phyloP scores from a whole-genome alignment of 2,329 filamentous ascomycete genomes.

The Talaromyces verruculosus region DNA sequence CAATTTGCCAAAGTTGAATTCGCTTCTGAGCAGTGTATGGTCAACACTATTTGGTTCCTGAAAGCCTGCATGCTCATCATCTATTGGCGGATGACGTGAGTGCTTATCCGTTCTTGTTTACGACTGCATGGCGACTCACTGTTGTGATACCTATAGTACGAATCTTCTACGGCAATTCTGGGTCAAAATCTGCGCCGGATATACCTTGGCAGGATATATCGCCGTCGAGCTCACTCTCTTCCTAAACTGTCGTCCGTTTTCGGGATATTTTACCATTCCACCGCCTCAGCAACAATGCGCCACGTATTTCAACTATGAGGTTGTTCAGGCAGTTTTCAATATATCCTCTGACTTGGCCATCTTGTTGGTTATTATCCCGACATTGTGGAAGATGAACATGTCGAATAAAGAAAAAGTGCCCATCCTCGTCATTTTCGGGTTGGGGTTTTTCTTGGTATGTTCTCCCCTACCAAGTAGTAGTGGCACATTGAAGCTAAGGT shows the following conservation, averaged over 20 bases:
- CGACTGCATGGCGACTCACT: constrained; percentile 22
- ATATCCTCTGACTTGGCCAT: constrained; percentile 44
- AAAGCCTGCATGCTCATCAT: constrained; percentile 55
- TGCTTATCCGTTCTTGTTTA: neutral
- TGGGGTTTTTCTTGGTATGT: constrained; percentile 39
- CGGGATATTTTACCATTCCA: constrained; percentile 53
- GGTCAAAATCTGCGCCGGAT: constrained; percentile 44
- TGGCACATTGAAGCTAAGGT: constrained; percentile 6
- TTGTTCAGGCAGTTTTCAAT: constrained; percentile 48
- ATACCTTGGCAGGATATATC: constrained; percentile 47
- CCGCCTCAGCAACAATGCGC: constrained; percentile 41
- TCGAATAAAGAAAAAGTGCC: constrained; percentile 37
- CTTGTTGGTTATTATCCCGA: constrained; percentile 41
- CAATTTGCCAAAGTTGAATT: constrained; percentile 19
- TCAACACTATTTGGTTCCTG: constrained; percentile 20
- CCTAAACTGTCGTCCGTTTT: constrained; percentile 53
- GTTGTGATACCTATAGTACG: neutral
- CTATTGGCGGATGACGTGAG: constrained; percentile 47
- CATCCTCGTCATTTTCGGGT: constrained; percentile 37
- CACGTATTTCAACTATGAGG: constrained; percentile 43
- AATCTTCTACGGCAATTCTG: constrained; percentile 37
- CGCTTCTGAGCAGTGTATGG: constrained; percentile 22
- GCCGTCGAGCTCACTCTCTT: constrained; percentile 51
- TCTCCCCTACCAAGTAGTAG: neutral
- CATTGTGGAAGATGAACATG: constrained; percentile 38